These are phyloP conservation scores for Keithomyces neogunnii DNA, from an alignment of 2,329 filamentous ascomycete genomes.

Conservation along the genomic window DNA sequence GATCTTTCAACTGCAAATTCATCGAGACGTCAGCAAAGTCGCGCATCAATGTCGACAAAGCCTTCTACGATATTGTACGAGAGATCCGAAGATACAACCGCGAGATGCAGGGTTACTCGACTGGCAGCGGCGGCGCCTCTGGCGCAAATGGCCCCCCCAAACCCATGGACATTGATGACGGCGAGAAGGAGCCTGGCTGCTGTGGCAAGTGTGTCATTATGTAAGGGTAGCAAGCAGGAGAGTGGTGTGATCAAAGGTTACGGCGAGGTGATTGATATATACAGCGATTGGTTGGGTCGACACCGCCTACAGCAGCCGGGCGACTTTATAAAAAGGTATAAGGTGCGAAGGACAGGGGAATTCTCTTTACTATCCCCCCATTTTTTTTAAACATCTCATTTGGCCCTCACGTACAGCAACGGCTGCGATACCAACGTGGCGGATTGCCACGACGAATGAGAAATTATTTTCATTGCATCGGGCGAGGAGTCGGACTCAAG, in stretches of 20 bases:
- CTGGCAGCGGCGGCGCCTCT: conserved; percentile 56
- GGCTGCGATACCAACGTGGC: conserved; percentile 2
- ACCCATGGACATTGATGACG: conserved; percentile 74
- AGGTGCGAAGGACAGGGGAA: not conserved
- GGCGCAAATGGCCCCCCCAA: conserved; percentile 52
- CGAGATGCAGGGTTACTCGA: conserved; percentile 85
- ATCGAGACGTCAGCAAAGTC: conserved; percentile 99
- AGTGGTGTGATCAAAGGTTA: not conserved
- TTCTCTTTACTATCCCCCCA: not conserved
- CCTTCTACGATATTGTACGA: conserved; percentile 96
- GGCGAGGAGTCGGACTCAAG: conserved; percentile 29
- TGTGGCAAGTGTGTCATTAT: conserved; percentile 83
- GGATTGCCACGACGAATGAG: conserved; percentile 11
- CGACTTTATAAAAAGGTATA: not conserved
- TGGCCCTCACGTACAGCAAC: conserved; percentile 4
- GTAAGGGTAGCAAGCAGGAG: conserved; percentile 39
- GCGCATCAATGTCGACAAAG: conserved; percentile 95
- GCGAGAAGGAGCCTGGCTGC: conserved; percentile 64
- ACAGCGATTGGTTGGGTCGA: not conserved
- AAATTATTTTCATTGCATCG: conserved; percentile 25
- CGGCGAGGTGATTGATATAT: not conserved
- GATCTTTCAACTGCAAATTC: conserved; percentile 91
- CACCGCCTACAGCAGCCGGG: not conserved
- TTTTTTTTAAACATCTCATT: not conserved
- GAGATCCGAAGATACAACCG: conserved; percentile 98